These are phyloP conservation scores for Oryza glumipatula DNA, from an alignment of 176 grass and related monocot genomes.

Conservation along the genomic window DNA sequence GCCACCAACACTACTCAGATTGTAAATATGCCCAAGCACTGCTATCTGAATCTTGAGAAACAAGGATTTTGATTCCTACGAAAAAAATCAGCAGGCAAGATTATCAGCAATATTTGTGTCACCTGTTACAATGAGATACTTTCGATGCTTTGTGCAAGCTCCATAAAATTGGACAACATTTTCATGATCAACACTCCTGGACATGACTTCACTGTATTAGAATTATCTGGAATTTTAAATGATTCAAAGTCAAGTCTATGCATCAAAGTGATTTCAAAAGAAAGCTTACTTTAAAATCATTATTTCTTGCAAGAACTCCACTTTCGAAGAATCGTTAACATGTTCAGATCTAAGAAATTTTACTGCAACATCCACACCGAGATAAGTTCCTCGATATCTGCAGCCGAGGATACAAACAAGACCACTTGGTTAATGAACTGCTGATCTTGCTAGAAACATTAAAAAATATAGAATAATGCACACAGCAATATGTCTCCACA, in stretches of 20 bases:
- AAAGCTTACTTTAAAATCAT: conserved; percentile 73
- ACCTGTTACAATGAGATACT: conserved; percentile 96
- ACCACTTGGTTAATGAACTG: conserved; percentile 8
- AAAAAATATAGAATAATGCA: neutral
- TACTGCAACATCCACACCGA: conserved; percentile 79
- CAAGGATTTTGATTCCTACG: neutral
- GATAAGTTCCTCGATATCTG: conserved; percentile 83
- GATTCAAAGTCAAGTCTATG: neutral
- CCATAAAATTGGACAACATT: conserved; percentile 82
- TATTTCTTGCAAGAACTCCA: conserved; percentile 97
- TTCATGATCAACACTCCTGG: conserved; percentile 83
- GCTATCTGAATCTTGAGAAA: conserved; percentile 25
- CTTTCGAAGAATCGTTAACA: conserved; percentile 66
- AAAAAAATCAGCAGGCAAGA: conserved; percentile 25
- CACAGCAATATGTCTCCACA: neutral
- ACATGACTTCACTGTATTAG: conserved; percentile 36
- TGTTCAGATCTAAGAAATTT: conserved; percentile 77
- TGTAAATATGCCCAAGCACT: conserved; percentile 22
- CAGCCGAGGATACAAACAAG: conserved; percentile 27
- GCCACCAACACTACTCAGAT: neutral
- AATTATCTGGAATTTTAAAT: conserved; percentile 35
- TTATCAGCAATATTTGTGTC: conserved; percentile 24
- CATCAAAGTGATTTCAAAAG: conserved; percentile 34
- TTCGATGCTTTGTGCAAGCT: conserved; percentile 72
- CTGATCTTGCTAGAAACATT: neutral